Evolutionary conservation across 345 rosid genomes (phyloP).

Genomic region (Eucalyptus regnans): DNA sequence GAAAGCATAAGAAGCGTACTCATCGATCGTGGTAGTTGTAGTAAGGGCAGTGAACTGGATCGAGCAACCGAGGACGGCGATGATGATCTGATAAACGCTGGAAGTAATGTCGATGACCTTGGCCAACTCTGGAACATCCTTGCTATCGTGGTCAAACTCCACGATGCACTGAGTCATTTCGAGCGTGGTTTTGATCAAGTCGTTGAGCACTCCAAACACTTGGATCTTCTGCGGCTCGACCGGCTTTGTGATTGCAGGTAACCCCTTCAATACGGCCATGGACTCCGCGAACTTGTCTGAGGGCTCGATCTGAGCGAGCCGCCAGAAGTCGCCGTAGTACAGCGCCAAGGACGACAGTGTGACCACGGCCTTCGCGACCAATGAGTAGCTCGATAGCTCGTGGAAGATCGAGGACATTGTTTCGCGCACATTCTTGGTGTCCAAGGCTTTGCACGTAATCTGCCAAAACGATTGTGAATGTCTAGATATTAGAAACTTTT

Average conservation of each 20-base stretch:
- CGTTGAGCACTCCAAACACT: background rate
- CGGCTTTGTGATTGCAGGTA: background rate
- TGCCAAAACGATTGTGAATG: background rate
- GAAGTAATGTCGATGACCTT: background rate
- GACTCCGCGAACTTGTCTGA: background rate
- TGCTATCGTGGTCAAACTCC: background rate
- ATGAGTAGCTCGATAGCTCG: background rate
- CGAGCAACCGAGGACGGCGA: background rate
- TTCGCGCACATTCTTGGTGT: background rate
- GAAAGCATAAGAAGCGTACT: background rate
- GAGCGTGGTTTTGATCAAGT: background rate
- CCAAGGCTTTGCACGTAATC: constrained; percentile 3
- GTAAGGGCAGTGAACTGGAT: background rate
- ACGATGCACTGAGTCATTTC: background rate
- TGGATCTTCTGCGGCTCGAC: background rate
- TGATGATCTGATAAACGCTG: background rate
- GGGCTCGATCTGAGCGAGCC: constrained; percentile 1
- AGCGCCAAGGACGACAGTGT: background rate
- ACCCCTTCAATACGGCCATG: background rate
- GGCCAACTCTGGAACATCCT: background rate
- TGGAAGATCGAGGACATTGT: background rate
- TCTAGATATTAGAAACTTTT: background rate
- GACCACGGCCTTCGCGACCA: background rate
- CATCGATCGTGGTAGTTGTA: background rate
- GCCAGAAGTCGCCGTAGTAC: constrained; percentile 2